These are phyloP conservation scores for Erysiphe neolycopersici DNA, from an alignment of 2,329 filamentous ascomycete genomes.

Conservation along the genomic window DNA sequence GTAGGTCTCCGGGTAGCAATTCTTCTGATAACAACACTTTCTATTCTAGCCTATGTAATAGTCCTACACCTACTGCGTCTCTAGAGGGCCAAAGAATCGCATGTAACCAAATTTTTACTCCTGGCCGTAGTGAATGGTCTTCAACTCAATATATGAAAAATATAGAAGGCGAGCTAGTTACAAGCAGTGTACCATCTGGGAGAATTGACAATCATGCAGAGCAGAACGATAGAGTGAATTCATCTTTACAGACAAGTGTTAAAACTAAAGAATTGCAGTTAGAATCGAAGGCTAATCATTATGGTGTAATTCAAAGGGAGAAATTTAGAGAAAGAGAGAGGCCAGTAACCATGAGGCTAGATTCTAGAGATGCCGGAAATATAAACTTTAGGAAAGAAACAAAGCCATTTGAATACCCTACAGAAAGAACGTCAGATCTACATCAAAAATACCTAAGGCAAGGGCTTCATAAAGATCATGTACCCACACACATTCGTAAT, in stretches of 20 bases:
- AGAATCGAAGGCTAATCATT: conserved; percentile 2
- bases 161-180: background rate
- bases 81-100: conserved; percentile 8
- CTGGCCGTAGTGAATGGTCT: background rate
- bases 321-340: background rate
- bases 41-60: conserved; percentile 85
- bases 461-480: conserved; percentile 16
- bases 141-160: background rate
- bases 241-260: background rate
- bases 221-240: background rate
- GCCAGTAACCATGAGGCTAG: background rate
- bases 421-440: background rate
- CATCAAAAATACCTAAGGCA: conserved; percentile 9
- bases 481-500: conserved; percentile 40
- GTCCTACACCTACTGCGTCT: conserved; percentile 27
- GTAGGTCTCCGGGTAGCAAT: conserved; percentile 42
- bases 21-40: conserved; percentile 86
- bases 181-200: background rate
- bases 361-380: background rate
- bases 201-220: background rate
- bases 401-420: background rate
- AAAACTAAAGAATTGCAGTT: background rate
- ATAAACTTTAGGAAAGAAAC: background rate
- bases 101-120: conserved; percentile 6
- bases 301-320: conserved; percentile 1